phyloP scores from a whole-genome alignment of 2,329 filamentous ascomycete genomes.

The Fusarium tjaetaba region DNA sequence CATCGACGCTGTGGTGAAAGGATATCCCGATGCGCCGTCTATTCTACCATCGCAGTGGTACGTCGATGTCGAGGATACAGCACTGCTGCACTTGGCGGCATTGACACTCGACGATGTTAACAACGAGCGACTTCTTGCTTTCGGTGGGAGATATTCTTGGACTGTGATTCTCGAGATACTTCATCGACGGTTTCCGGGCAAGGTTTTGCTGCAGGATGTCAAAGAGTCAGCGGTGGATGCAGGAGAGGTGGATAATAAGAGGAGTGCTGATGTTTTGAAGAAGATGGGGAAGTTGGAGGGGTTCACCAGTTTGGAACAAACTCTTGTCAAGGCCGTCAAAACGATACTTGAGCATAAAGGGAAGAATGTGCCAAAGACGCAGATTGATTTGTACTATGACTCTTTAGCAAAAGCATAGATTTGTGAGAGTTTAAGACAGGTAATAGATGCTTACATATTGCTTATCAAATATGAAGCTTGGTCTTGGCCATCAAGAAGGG shows the following conservation, averaged over 20 bases:
- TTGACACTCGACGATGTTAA: neutral
- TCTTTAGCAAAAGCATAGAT: neutral
- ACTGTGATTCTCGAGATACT: neutral
- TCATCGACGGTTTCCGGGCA: neutral
- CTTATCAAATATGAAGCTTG: neutral
- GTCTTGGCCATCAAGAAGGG: accelerated
- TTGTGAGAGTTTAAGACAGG: accelerated
- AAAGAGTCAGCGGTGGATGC: neutral
- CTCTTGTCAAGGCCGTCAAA: neutral
- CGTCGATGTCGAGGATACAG: neutral
- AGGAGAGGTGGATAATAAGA: neutral
- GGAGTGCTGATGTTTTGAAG: neutral
- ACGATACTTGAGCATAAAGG: accelerated
- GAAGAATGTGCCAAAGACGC: neutral
- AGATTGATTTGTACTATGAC: neutral
- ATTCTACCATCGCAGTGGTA: neutral
- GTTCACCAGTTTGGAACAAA: accelerated
- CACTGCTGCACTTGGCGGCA: accelerated
- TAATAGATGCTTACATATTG: accelerated
- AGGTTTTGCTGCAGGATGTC: accelerated
- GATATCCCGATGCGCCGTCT: neutral
- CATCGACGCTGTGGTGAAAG: neutral
- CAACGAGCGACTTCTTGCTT: neutral
- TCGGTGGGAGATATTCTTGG: neutral
- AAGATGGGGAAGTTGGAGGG: neutral